Percentiles rank a stretch among this genome's conserved stretches.
These are phyloP conservation scores for Thymus mandschuricus DNA, from an alignment of 257 asterid species.

Conservation along the genomic window DNA sequence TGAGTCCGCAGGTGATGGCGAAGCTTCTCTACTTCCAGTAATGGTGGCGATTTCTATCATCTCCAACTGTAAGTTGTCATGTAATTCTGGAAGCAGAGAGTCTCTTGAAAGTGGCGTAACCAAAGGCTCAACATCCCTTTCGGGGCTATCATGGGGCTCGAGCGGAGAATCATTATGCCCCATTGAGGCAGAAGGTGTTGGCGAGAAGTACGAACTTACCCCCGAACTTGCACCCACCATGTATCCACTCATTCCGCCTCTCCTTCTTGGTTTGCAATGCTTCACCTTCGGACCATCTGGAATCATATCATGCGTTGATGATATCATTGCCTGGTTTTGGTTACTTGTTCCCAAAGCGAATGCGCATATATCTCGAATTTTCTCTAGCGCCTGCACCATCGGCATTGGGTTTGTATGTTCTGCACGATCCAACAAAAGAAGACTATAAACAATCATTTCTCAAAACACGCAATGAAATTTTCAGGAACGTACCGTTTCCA, in stretches of 20 bases:
- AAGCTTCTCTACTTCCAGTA: conserved; percentile 64
- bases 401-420: conserved; percentile 45
- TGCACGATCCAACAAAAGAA: conserved; percentile 36
- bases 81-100: conserved; percentile 48
- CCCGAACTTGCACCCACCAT: conserved; percentile 33
- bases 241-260: conserved; percentile 51
- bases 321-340: conserved; percentile 38
- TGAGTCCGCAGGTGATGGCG: conserved; percentile 49
- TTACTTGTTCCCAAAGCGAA: conserved; percentile 44
- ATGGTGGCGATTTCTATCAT: conserved; percentile 67
- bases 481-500: neutral
- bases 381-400: conserved; percentile 51
- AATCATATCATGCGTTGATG: conserved; percentile 32
- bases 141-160: conserved; percentile 42
- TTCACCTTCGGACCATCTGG: conserved; percentile 53
- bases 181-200: conserved; percentile 52
- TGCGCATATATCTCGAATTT: conserved; percentile 58
- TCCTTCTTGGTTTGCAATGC: conserved; percentile 61
- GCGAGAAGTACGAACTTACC: conserved; percentile 41
- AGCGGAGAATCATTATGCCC: conserved; percentile 44
- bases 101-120: conserved; percentile 46
- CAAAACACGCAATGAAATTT: conserved; percentile 15
- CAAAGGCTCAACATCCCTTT: conserved; percentile 47
- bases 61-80: conserved; percentile 57
- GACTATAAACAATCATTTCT: conserved; percentile 13